A percentile compares a stretch with the other conserved stretches of the same genome.
Evolutionary conservation across 2,329 filamentous ascomycete species (phyloP).

Genomic region (Ceratocystis papillata): DNA sequence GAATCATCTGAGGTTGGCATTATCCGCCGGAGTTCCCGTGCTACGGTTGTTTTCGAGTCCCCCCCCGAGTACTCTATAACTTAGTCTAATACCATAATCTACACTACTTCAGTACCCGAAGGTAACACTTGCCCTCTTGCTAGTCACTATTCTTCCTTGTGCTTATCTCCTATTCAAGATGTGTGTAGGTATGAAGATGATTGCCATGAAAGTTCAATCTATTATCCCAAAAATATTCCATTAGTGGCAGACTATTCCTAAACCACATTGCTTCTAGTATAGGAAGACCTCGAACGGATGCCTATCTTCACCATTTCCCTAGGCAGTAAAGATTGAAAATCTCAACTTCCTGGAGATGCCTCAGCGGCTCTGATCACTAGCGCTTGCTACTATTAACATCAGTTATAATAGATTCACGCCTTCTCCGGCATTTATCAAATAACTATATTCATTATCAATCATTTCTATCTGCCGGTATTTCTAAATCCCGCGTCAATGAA

Average conservation of each 20-base stretch:
- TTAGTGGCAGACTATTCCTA: background rate
- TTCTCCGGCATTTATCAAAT: conserved; percentile 53
- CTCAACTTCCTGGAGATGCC: conserved; percentile 45
- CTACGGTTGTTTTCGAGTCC: conserved; percentile 63
- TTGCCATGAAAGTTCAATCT: no score
- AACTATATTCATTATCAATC: conserved; percentile 39
- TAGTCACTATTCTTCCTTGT: conserved; percentile 64
- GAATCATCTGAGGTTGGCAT: conserved; percentile 59
- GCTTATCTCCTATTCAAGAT: conserved; percentile 45
- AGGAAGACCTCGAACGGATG: conserved; percentile 53
- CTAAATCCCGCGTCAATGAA: conserved; percentile 35
- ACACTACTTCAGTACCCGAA: conserved; percentile 57
- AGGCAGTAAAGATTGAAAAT: conserved; percentile 41
- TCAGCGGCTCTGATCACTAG: conserved; percentile 40
- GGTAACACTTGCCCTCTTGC: conserved; percentile 67
- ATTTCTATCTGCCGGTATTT: conserved; percentile 49
- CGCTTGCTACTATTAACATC: conserved; percentile 37
- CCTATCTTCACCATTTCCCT: conserved; percentile 42
- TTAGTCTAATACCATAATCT: conserved; percentile 70
- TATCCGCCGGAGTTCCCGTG: conserved; percentile 60
- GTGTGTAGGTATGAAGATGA: no score
- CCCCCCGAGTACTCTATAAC: conserved; percentile 66
- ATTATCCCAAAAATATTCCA: background rate
- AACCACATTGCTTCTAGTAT: conserved; percentile 28
- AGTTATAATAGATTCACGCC: conserved; percentile 45